phyloP scores from a whole-genome alignment of 2,329 filamentous ascomycete genomes.

The Leptographium radiaticola region DNA sequence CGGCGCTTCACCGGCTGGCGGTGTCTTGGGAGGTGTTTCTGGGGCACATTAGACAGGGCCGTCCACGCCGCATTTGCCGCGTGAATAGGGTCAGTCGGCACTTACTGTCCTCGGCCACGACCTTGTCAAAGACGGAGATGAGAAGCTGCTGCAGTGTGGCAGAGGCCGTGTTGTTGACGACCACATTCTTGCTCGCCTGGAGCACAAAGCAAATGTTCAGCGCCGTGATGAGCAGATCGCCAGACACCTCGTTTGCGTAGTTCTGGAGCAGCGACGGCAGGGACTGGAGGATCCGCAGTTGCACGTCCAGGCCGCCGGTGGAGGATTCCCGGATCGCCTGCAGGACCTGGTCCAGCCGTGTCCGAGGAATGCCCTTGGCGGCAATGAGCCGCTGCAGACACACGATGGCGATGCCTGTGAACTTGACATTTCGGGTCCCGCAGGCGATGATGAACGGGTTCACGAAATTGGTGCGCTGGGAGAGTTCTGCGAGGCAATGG shows the following conservation, averaged over 20 bases:
- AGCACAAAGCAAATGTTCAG: conserved; percentile 86
- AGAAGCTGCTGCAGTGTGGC: conserved; percentile 94
- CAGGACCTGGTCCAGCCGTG: conserved; percentile 72
- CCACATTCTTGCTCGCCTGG: conserved; percentile 81
- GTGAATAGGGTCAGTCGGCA: conserved; percentile 9
- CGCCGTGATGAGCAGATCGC: conserved; percentile 66
- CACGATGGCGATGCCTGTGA: conserved; percentile 74
- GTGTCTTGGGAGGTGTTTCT: conserved; percentile 27
- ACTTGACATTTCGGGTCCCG: conserved; percentile 77
- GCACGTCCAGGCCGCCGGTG: conserved; percentile 71
- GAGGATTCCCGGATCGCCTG: conserved; percentile 79
- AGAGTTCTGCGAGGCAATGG: conserved; percentile 51
- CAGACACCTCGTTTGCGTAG: conserved; percentile 69
- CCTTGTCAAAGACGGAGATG: conserved; percentile 86
- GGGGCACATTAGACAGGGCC: background rate
- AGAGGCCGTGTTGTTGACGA: conserved; percentile 89
- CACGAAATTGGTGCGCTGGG: conserved; percentile 69
- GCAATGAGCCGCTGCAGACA: conserved; percentile 84
- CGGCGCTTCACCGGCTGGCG: conserved; percentile 53
- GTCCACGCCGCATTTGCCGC: background rate
- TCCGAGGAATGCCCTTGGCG: conserved; percentile 62
- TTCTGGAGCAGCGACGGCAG: conserved; percentile 83
- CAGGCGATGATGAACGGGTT: conserved; percentile 93
- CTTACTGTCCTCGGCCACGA: conserved; percentile 67
- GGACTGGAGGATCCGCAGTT: conserved; percentile 90